These are phyloP conservation scores for Coleophoma eucalyptorum DNA, from an alignment of 2,329 filamentous ascomycete genomes.

Conservation along the genomic window DNA sequence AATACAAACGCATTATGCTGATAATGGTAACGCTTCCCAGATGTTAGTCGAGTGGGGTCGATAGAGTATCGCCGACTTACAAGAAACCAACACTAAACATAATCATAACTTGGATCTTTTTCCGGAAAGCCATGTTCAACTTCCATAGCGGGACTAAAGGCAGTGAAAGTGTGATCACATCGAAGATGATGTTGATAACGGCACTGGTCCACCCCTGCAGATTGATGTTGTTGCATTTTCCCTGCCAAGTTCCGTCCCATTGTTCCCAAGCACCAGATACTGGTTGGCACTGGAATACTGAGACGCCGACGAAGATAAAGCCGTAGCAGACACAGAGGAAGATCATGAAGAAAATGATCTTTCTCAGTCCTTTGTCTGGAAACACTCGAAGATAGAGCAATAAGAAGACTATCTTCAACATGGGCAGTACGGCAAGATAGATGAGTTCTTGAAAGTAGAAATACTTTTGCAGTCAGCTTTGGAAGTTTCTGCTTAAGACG, in stretches of 20 bases:
- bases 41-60: no score
- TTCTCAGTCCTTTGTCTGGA: conserved; percentile 6
- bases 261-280: conserved; percentile 48
- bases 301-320: conserved; percentile 10
- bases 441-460: conserved; percentile 11
- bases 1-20: conserved; percentile 12
- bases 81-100: conserved; percentile 48
- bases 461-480: background rate
- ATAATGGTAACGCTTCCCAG: conserved; percentile 11
- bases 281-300: conserved; percentile 39
- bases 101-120: conserved; percentile 41
- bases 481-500: no score
- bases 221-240: conserved; percentile 46
- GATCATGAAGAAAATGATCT: conserved; percentile 6
- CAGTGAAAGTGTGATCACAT: conserved; percentile 47
- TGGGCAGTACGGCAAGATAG: conserved; percentile 9
- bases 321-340: conserved; percentile 4
- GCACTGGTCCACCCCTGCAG: conserved; percentile 46
- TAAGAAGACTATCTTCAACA: conserved; percentile 11
- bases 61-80: conserved; percentile 5
- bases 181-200: conserved; percentile 45
- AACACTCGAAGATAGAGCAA: conserved; percentile 16
- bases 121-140: conserved; percentile 40
- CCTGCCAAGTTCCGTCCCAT: conserved; percentile 44
- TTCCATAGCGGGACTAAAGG: conserved; percentile 40